Conservation (phyloP, 163 green algal species). For the Chlorella variabilis region DNA sequence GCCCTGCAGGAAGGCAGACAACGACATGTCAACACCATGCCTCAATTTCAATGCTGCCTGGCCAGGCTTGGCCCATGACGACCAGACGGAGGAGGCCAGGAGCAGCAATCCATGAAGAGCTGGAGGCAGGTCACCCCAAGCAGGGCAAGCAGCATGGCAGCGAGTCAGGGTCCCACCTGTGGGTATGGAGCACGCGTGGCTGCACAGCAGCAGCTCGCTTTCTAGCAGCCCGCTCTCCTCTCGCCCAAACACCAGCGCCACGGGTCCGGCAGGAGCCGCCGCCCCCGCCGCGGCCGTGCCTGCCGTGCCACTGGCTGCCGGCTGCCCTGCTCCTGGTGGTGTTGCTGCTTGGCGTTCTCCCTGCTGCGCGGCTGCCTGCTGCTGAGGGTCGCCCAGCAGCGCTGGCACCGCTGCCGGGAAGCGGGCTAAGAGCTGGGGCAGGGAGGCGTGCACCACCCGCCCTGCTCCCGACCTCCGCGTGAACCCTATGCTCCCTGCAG, state of each 20-base stretch:
- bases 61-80: too few species aligned
- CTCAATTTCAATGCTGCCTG: too few species aligned
- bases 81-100: too few species aligned
- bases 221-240: conserved; percentile 84
- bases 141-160: too few species aligned
- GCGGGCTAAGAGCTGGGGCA: conserved; percentile 32
- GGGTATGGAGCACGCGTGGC: conserved; percentile 77
- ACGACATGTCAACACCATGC: too few species aligned
- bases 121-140: too few species aligned
- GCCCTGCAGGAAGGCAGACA: conserved; percentile 31
- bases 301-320: neutral
- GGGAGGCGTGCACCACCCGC: conserved; percentile 39
- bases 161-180: too few species aligned
- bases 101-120: too few species aligned
- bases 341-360: too few species aligned
- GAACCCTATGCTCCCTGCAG: conserved; percentile 52
- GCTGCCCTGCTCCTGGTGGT: neutral
- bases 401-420: conserved; percentile 24
- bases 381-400: neutral
- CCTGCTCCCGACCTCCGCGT: conserved; percentile 42
- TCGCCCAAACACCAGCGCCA: conserved; percentile 81
- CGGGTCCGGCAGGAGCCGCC: neutral
- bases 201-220: conserved; percentile 73
- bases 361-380: too few species aligned
- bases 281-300: neutral